Conservation (phyloP, 2,329 filamentous ascomycete species). For the Cytospora leucostoma region DNA sequence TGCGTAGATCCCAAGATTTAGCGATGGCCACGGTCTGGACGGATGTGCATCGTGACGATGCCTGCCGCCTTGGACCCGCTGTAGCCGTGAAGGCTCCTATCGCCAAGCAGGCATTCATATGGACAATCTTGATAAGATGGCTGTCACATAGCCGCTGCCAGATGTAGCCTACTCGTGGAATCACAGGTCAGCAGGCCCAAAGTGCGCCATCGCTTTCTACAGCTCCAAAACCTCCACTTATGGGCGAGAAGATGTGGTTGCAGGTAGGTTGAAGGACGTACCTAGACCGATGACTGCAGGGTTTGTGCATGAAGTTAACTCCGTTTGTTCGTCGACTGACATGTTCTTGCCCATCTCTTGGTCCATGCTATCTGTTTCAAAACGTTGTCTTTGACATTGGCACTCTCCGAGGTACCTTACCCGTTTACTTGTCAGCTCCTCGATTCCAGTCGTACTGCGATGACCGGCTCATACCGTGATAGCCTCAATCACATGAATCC, state of each 20-base stretch:
- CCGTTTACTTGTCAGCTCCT: conserved; percentile 11
- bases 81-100: background rate
- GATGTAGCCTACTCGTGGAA: conserved; percentile 11
- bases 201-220: background rate
- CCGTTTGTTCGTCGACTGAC: conserved; percentile 11
- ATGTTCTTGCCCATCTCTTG: conserved; percentile 16
- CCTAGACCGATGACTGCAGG: conserved; percentile 3
- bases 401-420: conserved; percentile 19
- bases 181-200: background rate
- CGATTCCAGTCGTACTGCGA: background rate
- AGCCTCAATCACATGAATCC: background rate
- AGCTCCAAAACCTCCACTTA: background rate
- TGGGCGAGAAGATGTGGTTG: background rate
- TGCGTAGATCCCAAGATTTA: background rate
- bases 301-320: background rate
- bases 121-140: conserved; percentile 4
- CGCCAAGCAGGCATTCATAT: background rate
- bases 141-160: conserved; percentile 4
- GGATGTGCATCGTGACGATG: background rate
- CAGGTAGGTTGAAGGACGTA: background rate
- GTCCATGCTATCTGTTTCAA: conserved; percentile 11
- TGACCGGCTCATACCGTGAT: background rate
- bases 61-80: background rate
- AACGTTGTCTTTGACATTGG: conserved; percentile 19
- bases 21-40: background rate